phyloP scores from a whole-genome alignment of 495 filamentous ascomycete species.

The Neurospora tetrasperma region DNA sequence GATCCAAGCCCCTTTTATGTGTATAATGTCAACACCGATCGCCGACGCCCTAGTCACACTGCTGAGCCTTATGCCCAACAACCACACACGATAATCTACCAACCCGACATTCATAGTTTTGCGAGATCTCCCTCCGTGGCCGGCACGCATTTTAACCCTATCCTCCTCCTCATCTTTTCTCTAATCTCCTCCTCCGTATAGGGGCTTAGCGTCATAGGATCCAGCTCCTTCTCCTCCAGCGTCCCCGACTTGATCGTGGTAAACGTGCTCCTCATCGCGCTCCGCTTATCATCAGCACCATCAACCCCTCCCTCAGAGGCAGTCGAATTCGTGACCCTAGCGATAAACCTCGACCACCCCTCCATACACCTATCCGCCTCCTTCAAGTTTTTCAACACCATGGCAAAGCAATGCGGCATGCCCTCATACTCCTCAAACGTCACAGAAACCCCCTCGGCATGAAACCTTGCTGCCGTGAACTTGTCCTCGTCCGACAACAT shows the following conservation, averaged over 20 bases:
- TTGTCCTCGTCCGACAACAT: conserved; percentile 62
- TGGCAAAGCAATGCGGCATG: conserved; percentile 81
- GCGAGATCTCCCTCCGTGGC: not conserved
- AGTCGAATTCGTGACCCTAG: conserved; percentile 20
- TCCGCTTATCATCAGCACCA: not conserved
- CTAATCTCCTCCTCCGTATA: conserved; percentile 48
- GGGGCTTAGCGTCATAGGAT: conserved; percentile 38
- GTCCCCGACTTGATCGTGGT: conserved; percentile 47
- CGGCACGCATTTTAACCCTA: conserved; percentile 4
- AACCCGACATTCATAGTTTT: not conserved
- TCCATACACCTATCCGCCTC: conserved; percentile 44
- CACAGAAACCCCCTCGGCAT: conserved; percentile 51
- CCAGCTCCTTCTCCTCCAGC: conserved; percentile 39
- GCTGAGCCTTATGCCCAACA: not conserved
- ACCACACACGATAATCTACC: not conserved
- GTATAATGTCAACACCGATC: not conserved
- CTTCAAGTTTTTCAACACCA: conserved; percentile 45
- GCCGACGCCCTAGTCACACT: not conserved
- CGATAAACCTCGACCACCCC: conserved; percentile 48
- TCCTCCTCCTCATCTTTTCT: conserved; percentile 34
- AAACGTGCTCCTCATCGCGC: conserved; percentile 27
- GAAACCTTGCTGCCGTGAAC: conserved; percentile 49
- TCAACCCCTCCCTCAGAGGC: conserved; percentile 19
- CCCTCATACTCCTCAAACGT: conserved; percentile 68
- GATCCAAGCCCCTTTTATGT: not conserved